These are phyloP conservation scores for Nakaseomyces delphensis DNA, from an alignment of 1,139 yeast genomes.

Conservation along the genomic window DNA sequence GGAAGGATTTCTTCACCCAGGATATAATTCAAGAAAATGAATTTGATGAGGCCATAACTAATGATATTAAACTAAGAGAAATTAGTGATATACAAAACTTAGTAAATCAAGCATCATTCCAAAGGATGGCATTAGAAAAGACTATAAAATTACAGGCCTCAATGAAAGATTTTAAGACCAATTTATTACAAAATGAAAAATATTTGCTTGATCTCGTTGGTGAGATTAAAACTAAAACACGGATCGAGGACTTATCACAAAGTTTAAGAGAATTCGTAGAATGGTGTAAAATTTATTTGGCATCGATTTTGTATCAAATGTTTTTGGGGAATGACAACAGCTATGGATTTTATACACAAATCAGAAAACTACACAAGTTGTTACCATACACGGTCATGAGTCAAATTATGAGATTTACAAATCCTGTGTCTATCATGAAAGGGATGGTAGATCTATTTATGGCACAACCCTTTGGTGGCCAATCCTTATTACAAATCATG, in stretches of 20 bases:
- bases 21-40: constrained; percentile 27
- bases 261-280: constrained; percentile 61
- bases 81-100: constrained; percentile 53
- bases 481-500: constrained; percentile 60
- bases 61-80: constrained; percentile 50
- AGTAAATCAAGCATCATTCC: constrained; percentile 65
- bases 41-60: constrained; percentile 35
- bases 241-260: constrained; percentile 41
- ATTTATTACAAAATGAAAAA: constrained; percentile 29
- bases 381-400: constrained; percentile 73
- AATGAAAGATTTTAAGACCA: constrained; percentile 30
- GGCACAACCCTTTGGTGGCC: constrained; percentile 66
- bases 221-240: constrained; percentile 7
- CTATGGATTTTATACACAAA: constrained; percentile 59
- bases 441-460: constrained; percentile 69
- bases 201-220: constrained; percentile 24
- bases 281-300: constrained; percentile 73
- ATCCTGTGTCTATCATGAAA: constrained; percentile 77
- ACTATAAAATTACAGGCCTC: constrained; percentile 31
- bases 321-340: constrained; percentile 76
- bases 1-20: constrained; percentile 44
- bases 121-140: constrained; percentile 46
- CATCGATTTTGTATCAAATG: constrained; percentile 72
- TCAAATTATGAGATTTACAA: constrained; percentile 68
- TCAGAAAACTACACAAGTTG: constrained; percentile 57